phyloP scores from a whole-genome alignment of 306 rosid species.

The Gastrolobium bilobum region DNA sequence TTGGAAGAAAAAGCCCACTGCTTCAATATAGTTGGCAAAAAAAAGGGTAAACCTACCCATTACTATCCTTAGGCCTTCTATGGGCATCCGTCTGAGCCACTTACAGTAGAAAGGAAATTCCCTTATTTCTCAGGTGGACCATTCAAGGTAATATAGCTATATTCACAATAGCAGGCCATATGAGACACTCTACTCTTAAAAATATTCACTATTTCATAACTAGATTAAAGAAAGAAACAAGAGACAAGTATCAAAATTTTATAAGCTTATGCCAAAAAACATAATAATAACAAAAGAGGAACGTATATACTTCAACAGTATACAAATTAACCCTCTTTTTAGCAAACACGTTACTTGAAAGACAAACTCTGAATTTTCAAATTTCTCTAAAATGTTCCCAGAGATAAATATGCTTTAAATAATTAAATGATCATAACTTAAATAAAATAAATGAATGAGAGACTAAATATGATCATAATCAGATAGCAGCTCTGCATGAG shows the following conservation, averaged over 20 bases:
- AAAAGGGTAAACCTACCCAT: neutral
- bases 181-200: neutral
- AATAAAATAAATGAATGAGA: neutral
- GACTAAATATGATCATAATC: neutral
- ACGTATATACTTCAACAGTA: neutral
- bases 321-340: neutral
- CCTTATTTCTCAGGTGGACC: neutral
- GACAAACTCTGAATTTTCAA: neutral
- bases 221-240: neutral
- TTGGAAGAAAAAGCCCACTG: neutral
- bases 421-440: constrained; percentile 2
- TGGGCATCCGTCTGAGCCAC: neutral
- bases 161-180: neutral
- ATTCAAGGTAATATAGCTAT: neutral
- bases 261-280: neutral
- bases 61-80: neutral
- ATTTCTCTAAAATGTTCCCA: neutral
- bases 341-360: neutral
- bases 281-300: neutral
- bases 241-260: neutral
- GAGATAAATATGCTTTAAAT: neutral
- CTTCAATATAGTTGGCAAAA: neutral
- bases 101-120: neutral
- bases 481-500: neutral
- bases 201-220: neutral